Conservation (phyloP, 805 yeast species). For the Cyberlindnera euphorbiiphila region DNA sequence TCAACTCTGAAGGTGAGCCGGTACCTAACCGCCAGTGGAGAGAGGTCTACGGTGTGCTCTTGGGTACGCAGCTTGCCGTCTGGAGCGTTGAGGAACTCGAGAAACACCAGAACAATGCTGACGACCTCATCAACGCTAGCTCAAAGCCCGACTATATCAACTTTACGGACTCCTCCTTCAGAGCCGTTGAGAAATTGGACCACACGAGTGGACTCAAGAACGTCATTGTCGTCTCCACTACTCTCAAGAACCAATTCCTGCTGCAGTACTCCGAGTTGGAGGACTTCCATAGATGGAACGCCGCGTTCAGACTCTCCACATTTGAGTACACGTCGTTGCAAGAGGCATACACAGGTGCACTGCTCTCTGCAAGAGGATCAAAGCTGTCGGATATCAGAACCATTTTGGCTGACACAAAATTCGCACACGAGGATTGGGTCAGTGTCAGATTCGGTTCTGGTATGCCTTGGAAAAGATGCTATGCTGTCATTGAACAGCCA, state of each 20-base stretch:
- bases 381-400: slow-evolving; percentile 82
- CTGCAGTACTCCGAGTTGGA: slow-evolving; percentile 69
- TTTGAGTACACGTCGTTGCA: slow-evolving; percentile 82
- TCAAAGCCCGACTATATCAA: slow-evolving; percentile 84
- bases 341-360: slow-evolving; percentile 95
- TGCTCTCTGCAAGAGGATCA: slow-evolving; percentile 88
- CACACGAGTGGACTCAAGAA: slow-evolving; percentile 59
- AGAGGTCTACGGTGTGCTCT: slow-evolving; percentile 87
- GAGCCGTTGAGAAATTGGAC: slow-evolving; percentile 64
- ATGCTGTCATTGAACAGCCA: slow-evolving; percentile 81
- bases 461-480: slow-evolving; percentile 96
- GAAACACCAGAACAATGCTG: slow-evolving; percentile 40
- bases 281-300: slow-evolving; percentile 70
- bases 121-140: slow-evolving; percentile 50
- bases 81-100: slow-evolving; percentile 80
- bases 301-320: slow-evolving; percentile 75
- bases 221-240: slow-evolving; percentile 85
- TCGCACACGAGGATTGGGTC: slow-evolving; percentile 90
- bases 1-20: slow-evolving; percentile 83
- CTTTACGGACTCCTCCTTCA: slow-evolving; percentile 84
- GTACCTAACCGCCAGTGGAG: slow-evolving; percentile 76
- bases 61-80: slow-evolving; percentile 87
- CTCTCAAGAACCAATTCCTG: slow-evolving; percentile 82
- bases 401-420: slow-evolving; percentile 78
- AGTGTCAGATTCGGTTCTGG: slow-evolving; percentile 94